Evolutionary conservation across 1,139 yeast genomes (phyloP).

Genomic region (Hyphopichia wangnamkhiaoensis): DNA sequence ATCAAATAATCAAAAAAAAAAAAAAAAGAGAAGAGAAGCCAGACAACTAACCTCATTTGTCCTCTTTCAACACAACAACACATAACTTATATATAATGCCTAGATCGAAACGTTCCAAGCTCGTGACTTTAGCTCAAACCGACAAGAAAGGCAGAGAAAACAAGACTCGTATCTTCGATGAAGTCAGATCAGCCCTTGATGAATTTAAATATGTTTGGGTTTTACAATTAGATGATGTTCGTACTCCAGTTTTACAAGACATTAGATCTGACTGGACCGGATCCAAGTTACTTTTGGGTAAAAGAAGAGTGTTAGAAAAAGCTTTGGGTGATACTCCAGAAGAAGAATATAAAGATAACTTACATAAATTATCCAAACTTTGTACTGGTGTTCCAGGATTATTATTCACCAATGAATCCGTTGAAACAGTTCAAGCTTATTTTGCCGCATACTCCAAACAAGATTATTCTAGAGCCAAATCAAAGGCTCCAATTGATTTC

Average conservation of each 20-base stretch:
- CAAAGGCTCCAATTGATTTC: constrained; percentile 79
- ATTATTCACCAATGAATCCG: constrained; percentile 82
- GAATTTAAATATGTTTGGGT: constrained; percentile 80
- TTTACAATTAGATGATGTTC: constrained; percentile 83
- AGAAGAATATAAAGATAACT: constrained; percentile 86
- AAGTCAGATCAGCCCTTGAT: constrained; percentile 80
- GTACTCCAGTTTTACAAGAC: constrained; percentile 94
- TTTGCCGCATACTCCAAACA: constrained; percentile 74
- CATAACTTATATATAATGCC: constrained; percentile 71
- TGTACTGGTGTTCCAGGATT: constrained; percentile 80
- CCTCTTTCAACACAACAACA: constrained; percentile 3
- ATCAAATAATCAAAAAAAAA: constrained; percentile 1
- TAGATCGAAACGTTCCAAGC: constrained; percentile 90
- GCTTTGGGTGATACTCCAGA: constrained; percentile 86
- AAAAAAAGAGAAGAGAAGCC: too few species aligned
- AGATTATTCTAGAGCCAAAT: constrained; percentile 90
- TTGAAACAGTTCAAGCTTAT: constrained; percentile 81
- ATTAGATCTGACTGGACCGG: constrained; percentile 92
- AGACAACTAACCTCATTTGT: too few species aligned
- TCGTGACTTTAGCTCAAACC: constrained; percentile 93
- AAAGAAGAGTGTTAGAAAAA: constrained; percentile 88
- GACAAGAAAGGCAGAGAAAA: constrained; percentile 94
- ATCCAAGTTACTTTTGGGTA: constrained; percentile 84
- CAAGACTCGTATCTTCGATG: constrained; percentile 88
- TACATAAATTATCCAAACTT: constrained; percentile 63